A percentile compares a stretch with the other conserved stretches of the same genome.
phyloP scores from a whole-genome alignment of 352 stramenopile species.

The Globisporangium barbulae region DNA sequence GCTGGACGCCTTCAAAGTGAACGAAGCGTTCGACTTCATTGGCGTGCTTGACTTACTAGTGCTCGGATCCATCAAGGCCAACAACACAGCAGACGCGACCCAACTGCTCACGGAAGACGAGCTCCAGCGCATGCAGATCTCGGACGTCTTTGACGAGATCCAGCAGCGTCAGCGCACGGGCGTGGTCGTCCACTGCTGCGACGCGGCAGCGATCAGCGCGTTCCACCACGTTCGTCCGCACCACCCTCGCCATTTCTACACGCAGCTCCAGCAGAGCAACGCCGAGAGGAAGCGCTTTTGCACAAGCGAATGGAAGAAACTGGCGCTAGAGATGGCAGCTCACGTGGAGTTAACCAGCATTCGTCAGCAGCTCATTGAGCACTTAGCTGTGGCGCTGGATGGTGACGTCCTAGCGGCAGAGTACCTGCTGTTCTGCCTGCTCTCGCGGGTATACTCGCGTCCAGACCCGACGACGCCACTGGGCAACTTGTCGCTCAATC shows the following conservation, averaged over 20 bases:
- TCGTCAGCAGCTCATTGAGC: constrained; percentile 36
- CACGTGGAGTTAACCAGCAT: constrained; percentile 21
- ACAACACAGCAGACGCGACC: constrained; percentile 14
- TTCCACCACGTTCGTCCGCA: constrained; percentile 57
- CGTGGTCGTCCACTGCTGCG: constrained; percentile 67
- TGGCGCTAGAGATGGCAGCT: constrained; percentile 9
- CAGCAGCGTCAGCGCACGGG: constrained; percentile 46
- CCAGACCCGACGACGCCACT: constrained; percentile 58
- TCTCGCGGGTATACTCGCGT: constrained; percentile 73
- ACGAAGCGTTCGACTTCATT: constrained; percentile 82
- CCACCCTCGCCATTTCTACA: constrained; percentile 28
- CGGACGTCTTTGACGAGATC: constrained; percentile 57
- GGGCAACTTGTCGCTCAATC: constrained; percentile 72
- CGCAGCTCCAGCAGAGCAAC: constrained; percentile 33
- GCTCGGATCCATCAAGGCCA: constrained; percentile 17
- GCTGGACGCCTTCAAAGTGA: constrained; percentile 71
- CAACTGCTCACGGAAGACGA: constrained; percentile 25
- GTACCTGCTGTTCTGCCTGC: constrained; percentile 63
- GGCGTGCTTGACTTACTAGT: constrained; percentile 70
- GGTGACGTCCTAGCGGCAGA: constrained; percentile 60
- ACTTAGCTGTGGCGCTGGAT: constrained; percentile 34
- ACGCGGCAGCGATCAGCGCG: constrained; percentile 29
- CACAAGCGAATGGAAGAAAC: constrained; percentile 27
- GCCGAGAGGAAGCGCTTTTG: constrained; percentile 32
- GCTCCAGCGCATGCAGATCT: constrained; percentile 57